These are phyloP conservation scores for Niebla homalea DNA, from an alignment of 495 filamentous ascomycete genomes.

Conservation along the genomic window DNA sequence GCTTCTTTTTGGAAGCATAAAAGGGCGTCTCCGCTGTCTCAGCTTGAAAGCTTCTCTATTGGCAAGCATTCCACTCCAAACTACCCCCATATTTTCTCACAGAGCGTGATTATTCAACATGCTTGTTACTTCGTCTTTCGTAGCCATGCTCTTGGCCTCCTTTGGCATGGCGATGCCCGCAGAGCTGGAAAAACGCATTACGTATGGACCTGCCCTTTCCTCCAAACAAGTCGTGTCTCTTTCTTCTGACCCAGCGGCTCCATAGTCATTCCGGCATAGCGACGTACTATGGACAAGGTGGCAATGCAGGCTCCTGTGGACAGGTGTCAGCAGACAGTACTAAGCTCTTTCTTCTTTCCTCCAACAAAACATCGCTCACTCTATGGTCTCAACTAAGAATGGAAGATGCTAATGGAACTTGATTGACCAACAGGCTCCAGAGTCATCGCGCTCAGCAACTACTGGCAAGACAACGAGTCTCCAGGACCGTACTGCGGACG, in stretches of 20 bases:
- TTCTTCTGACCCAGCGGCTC: neutral
- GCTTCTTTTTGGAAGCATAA: too few relatives aligned
- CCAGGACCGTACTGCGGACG: constrained; percentile 19
- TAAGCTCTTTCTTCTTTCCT: neutral
- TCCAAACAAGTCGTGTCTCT: neutral
- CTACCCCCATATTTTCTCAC: too few relatives aligned
- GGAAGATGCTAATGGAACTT: neutral
- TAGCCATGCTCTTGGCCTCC: neutral
- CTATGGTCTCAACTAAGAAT: too few relatives aligned
- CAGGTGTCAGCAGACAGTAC: constrained; percentile 4
- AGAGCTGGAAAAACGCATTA: neutral
- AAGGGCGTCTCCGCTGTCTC: too few relatives aligned
- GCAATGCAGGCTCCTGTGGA: constrained; percentile 21
- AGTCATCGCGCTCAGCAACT: constrained; percentile 19
- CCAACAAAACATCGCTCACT: too few relatives aligned
- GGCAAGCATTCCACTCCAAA: too few relatives aligned
- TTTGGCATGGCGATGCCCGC: neutral
- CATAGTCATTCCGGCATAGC: constrained; percentile 14
- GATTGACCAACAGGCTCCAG: constrained; percentile 2
- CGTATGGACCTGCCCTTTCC: neutral
- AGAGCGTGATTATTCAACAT: neutral
- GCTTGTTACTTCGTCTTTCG: neutral
- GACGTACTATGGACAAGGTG: constrained; percentile 20
- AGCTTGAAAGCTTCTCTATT: too few relatives aligned
- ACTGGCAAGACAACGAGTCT: constrained; percentile 13